Evolutionary conservation across 352 stramenopile species (phyloP), one percentile per base, ranked within the genome.

Genomic region (Phytophthora niederhauseri): DNA sequence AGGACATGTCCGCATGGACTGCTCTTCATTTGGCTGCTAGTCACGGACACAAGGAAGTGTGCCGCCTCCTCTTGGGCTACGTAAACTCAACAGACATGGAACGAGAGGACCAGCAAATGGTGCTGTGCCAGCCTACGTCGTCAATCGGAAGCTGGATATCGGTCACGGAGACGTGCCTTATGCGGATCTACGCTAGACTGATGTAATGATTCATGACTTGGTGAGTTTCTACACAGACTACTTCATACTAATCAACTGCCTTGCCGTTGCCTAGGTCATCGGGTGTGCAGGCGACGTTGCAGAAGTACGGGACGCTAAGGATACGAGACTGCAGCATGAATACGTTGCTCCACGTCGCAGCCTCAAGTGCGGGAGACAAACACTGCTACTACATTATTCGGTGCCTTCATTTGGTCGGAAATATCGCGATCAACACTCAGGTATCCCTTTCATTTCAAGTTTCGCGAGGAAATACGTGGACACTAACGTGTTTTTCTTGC

Each of bases 301-400:
- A 73, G 38, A 86, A 85, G 50, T 82, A 83, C 48, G 80, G 77
- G 1, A 85, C 77, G 5, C 43, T 88, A 24, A 66, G 77, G 31
- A 81, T 88, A 61, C 72, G 80, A 50, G 80, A 88, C 53, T 84
- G 73, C 53, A 80, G 77, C 14, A 85, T 88, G 80, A 88, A 85
- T 38, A 84, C 77, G 9, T 52, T 88, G 19, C 68, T 88, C n/a
- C 80, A 88, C 64, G 50, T 88, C 53, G 76, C 80, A 9, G 80
- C 76, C n/a, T 63, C 63, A 6, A 76, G 70, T 67, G 71, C 73
- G 43, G 70, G 62, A 17, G 73, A 80, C 38, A 73, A 77, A 4
- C 67, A 85, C 24, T 78, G 72, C 49, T 77, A 78, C 48, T 88
- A 85, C 61, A 73, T 88, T 22, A 73, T 88, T 17, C 71, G 76